A percentile compares a stretch with the other conserved stretches of the same genome.
Evolutionary conservation across 768 basidiomycete genomes (phyloP).

Genomic region (Harrya chromipes): DNA sequence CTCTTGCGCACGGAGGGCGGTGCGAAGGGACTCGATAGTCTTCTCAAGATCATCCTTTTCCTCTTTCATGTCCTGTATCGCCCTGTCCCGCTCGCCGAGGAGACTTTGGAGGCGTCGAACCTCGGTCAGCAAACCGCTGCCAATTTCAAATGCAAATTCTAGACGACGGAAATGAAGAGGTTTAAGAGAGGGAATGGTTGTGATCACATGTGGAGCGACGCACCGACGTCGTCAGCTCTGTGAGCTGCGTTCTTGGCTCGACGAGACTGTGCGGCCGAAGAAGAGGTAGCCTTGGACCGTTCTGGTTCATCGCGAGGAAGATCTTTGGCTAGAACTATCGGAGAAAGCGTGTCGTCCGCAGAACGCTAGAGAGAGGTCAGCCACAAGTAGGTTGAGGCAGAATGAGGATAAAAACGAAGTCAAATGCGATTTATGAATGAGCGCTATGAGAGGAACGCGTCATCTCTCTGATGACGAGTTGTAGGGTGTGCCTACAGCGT

Average conservation of each 20-base stretch:
- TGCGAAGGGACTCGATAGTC: slow-evolving; percentile 68
- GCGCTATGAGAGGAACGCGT: background rate
- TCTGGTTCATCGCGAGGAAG: slow-evolving; percentile 60
- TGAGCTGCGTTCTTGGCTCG: slow-evolving; percentile 91
- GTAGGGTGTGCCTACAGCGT: too few relatives aligned
- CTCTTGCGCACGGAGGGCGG: slow-evolving; percentile 77
- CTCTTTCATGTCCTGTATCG: slow-evolving; percentile 86
- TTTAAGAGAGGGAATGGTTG: background rate
- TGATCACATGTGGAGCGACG: slow-evolving; percentile 32
- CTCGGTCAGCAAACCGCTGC: slow-evolving; percentile 87
- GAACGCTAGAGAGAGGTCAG: slow-evolving; percentile 35
- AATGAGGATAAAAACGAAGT: background rate
- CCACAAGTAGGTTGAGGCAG: background rate
- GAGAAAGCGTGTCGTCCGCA: slow-evolving; percentile 48
- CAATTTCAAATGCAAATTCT: slow-evolving; percentile 99
- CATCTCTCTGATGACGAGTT: background rate
- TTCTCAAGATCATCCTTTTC: slow-evolving; percentile 88
- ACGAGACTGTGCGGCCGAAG: slow-evolving; percentile 79
- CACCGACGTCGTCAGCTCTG: slow-evolving; percentile 85
- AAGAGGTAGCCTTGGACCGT: slow-evolving; percentile 58
- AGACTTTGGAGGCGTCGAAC: slow-evolving; percentile 89
- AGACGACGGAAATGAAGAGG: slow-evolving; percentile 27
- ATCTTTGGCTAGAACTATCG: slow-evolving; percentile 44
- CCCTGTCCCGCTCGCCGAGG: slow-evolving; percentile 89
- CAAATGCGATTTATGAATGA: too few relatives aligned